A percentile compares a stretch with the other conserved stretches of the same genome.
Evolutionary conservation across 768 basidiomycete genomes (phyloP).

Genomic region (Boletus tomentosulus): DNA sequence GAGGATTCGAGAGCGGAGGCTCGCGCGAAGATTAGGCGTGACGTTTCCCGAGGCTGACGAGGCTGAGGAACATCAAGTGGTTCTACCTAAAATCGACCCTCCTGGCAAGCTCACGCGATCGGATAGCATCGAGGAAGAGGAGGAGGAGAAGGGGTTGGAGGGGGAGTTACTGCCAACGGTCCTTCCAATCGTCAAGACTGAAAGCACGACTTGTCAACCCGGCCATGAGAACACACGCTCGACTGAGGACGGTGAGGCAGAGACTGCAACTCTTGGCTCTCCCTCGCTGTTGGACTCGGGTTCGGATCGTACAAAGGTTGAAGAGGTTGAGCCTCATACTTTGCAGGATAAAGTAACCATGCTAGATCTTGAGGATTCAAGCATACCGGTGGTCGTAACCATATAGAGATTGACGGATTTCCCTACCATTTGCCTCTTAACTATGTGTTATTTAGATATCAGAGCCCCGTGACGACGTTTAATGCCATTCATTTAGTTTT

Average conservation of each 20-base stretch:
- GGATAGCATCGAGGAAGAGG: slow-evolving; percentile 31
- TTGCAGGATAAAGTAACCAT: slow-evolving; percentile 26
- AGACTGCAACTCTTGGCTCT: slow-evolving; percentile 19
- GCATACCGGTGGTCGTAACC: slow-evolving; percentile 12
- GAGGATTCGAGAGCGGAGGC: slow-evolving; percentile 30
- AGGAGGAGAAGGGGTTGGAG: slow-evolving; percentile 21
- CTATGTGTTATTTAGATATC: slow-evolving; percentile 24
- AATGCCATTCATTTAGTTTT: slow-evolving; percentile 1
- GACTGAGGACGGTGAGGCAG: slow-evolving; percentile 20
- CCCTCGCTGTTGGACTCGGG: slow-evolving; percentile 25
- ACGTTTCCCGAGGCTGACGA: slow-evolving; percentile 12
- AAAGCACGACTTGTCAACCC: slow-evolving; percentile 1
- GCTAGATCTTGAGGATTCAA: slow-evolving; percentile 26
- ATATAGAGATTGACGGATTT: slow-evolving; percentile 3
- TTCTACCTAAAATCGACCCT: slow-evolving; percentile 18
- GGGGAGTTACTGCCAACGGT: not conserved
- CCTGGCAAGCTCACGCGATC: slow-evolving; percentile 26
- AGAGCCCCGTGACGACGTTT: not conserved
- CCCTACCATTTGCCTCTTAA: slow-evolving; percentile 11
- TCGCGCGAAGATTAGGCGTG: slow-evolving; percentile 30
- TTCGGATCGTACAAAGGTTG: slow-evolving; percentile 26
- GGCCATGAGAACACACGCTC: slow-evolving; percentile 5
- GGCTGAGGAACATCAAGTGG: slow-evolving; percentile 13
- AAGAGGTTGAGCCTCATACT: slow-evolving; percentile 22
- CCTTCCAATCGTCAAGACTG: not conserved